Evolutionary conservation across 2,329 filamentous ascomycete genomes (phyloP), one percentile per base, ranked within the genome.

Genomic region (Sporothrix pseudoabietina): DNA sequence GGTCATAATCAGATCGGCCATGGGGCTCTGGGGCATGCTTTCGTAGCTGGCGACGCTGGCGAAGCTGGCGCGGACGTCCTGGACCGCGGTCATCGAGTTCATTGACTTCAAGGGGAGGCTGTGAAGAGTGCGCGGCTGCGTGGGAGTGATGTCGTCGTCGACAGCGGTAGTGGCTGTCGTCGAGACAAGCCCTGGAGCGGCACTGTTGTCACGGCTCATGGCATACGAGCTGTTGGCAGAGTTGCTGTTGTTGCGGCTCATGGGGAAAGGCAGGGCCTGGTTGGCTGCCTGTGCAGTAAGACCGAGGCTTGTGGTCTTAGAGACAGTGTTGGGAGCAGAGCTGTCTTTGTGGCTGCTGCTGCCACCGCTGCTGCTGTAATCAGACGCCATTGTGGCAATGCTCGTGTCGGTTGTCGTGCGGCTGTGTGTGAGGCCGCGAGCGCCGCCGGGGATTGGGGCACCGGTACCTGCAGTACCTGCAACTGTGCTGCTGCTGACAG

Each of bases 11-110:
- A 87, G 80, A 63, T 85, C 83, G 65, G 84, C 78, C 84, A 86
- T 84, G 65, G 86, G 85, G 76, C 85, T 87, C 76, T 85, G 85
- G 54, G 85, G 86, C 73, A 87, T 79, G 77, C 85, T 86, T 71
- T 79, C 79, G 59, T 80, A 77, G 78, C 82, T 84, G 73, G 80
- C 80, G 19, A 73, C 70, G 68, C 76, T 77, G 26, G 66, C 72
- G 35, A n/a, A 63, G 73, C 76, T 76, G 71, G 52, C 54, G 44
- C 73, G 71, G 55, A 44, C 55, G n/a, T 52, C 57, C 39, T 69
- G 54, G 39, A 69, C 22, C 7, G 65, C 19, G 22, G 10, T 5
- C 47, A 35, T 16, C 47, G 22, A n/a, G 47, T 54, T 49, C 59
- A 49, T 19, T 6, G 41, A 44, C 9, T 3, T 44, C 12, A 44